Base-by-base conservation (phyloP, 768 basidiomycete species). In the Termitomyces sp. region DNA sequence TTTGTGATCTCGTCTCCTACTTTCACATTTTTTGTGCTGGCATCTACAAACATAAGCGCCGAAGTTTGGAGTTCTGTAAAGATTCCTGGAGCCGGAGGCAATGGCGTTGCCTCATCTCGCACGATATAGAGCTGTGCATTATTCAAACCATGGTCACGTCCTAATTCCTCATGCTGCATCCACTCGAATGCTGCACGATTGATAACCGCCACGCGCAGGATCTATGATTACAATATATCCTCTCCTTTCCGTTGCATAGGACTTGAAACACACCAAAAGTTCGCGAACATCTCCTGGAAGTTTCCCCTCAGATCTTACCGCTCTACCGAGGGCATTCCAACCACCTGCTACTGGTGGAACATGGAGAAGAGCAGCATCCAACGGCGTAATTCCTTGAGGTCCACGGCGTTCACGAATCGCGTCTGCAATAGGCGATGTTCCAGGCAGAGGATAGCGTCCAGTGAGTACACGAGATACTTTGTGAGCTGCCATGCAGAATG, bases 31-130 rank as follows among this genome's bases (percentile, higher is more conserved):
- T 71, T 71, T 9, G 85, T 88, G 52, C 79, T 83, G n/a, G 76
- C 71, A 65, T 88, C 84, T 18, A 84, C 79, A 65, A 84, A 88
- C 5, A 70, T 69, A 11, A 87, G 66, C 0, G 83, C 84, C 11
- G 81, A 76, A 14, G 70, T 71, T 63, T 84, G 80, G 8, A 83
- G 65, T 1, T 79, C 68, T 0, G 73, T 74, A 16, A 87, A 72
- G 14, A 79, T 59, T 6, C 72, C 73, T 10, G 72, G 63, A 2
- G 67, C 60, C 1, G 79, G 75, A 0, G 78, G 74, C 0, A 77
- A 45, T 3, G 76, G 75, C 0, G 76, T 75, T 11, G 71, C 62
- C 0, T 72, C 70, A 62, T 85, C 81, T 26, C 85, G 77, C 48
- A 85, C 77, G 46, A 77, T 65, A 61, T 78, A 79, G 3, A 87